These are phyloP conservation scores for Wickerhamiella australiensis DNA, from an alignment of 805 yeast species.

Conservation along the genomic window DNA sequence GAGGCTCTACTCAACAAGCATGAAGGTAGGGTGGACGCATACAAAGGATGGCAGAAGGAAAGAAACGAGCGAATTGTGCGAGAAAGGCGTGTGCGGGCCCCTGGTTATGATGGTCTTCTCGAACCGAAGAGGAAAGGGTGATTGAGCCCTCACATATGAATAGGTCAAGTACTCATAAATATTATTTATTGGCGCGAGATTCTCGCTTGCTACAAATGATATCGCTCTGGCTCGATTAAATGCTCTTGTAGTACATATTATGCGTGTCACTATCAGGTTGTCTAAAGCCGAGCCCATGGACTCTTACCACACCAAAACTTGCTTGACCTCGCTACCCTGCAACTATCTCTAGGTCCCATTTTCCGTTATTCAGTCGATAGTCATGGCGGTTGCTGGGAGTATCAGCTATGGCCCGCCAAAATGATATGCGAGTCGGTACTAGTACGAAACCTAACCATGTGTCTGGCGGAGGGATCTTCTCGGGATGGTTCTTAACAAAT, in stretches of 20 bases:
- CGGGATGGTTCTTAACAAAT: background rate
- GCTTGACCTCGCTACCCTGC: conserved; percentile 1
- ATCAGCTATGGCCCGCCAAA: conserved; percentile 3
- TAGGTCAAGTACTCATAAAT: no score
- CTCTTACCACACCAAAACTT: no score
- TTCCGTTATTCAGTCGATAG: background rate
- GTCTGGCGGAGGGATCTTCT: background rate
- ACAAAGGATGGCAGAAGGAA: background rate
- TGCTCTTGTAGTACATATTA: no score
- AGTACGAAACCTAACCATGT: conserved; percentile 6
- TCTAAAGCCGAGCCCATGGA: no score
- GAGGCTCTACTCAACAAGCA: conserved; percentile 1
- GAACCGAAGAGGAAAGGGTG: background rate
- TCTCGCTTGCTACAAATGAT: no score
- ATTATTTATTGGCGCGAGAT: no score
- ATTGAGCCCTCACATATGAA: background rate
- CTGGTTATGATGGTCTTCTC: conserved; percentile 2
- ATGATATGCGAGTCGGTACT: conserved; percentile 3
- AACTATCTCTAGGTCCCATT: background rate
- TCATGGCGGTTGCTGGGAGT: conserved; percentile 10
- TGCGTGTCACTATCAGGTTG: no score
- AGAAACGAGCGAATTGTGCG: background rate
- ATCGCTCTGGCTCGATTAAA: no score
- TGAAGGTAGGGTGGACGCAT: background rate
- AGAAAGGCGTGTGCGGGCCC: background rate